A percentile compares a stretch with the other conserved stretches of the same genome.
Evolutionary conservation across 2,329 filamentous ascomycete species (phyloP).

Genomic region (Alternaria conjuncta): DNA sequence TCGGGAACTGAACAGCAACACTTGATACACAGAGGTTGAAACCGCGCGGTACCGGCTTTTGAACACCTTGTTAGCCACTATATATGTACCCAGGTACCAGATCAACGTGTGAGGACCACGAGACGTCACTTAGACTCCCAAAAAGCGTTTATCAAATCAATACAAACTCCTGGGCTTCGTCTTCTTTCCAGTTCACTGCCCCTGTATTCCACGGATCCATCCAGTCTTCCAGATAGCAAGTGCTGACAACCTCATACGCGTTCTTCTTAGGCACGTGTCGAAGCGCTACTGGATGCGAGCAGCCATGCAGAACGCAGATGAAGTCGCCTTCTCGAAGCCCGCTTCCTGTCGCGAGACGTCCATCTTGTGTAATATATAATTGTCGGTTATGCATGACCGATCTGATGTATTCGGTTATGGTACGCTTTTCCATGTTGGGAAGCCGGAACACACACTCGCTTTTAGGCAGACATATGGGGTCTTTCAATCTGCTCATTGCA

Average conservation of each 20-base stretch:
- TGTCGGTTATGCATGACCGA: rapidly evolving
- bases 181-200: neutral
- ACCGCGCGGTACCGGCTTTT: too few relatives aligned
- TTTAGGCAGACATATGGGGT: too few relatives aligned
- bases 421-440: too few relatives aligned
- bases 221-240: neutral
- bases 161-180: neutral
- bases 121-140: neutral
- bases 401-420: neutral
- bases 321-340: neutral
- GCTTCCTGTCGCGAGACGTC: neutral
- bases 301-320: neutral
- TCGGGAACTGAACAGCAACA: too few relatives aligned
- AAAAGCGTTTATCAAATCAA: neutral
- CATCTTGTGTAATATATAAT: neutral
- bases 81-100: too few relatives aligned
- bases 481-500: too few relatives aligned
- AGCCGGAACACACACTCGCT: too few relatives aligned
- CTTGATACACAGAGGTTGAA: too few relatives aligned
- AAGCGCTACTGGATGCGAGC: neutral
- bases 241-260: neutral
- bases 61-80: too few relatives aligned
- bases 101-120: too few relatives aligned
- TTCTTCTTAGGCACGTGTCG: rapidly evolving
- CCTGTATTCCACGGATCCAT: neutral